Conservation (phyloP, 2,329 filamentous ascomycete species). For the Didymella exigua region DNA sequence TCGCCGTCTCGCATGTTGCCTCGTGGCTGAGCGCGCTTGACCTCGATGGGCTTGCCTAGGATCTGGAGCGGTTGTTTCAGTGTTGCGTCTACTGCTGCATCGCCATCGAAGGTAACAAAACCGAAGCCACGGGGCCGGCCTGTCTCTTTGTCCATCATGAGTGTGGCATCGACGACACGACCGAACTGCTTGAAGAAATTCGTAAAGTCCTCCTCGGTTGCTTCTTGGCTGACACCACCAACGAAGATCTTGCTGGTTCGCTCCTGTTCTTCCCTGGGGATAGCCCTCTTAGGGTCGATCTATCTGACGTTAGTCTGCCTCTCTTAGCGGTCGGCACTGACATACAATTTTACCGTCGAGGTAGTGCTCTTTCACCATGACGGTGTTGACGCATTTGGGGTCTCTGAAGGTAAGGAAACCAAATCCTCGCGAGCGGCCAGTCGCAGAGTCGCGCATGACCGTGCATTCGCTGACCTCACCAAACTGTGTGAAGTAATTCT, state of each 20-base stretch:
- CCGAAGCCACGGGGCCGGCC: slow-evolving; percentile 95
- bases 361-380: slow-evolving; percentile 99
- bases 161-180: slow-evolving; percentile 91
- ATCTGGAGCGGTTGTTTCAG: slow-evolving; percentile 86
- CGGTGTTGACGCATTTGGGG: slow-evolving; percentile 95
- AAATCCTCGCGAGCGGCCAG: slow-evolving; percentile 91
- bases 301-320: slow-evolving; percentile 49
- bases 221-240: slow-evolving; percentile 95
- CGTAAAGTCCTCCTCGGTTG: slow-evolving; percentile 93
- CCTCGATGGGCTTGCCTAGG: slow-evolving; percentile 93
- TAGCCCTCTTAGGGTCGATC: slow-evolving; percentile 98
- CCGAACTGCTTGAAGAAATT: slow-evolving; percentile 97
- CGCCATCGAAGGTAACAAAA: slow-evolving; percentile 97
- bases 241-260: slow-evolving; percentile 99
- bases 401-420: slow-evolving; percentile 98
- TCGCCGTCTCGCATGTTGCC: slow-evolving; percentile 94
- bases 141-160: slow-evolving; percentile 99
- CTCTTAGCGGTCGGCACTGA: slow-evolving; percentile 28
- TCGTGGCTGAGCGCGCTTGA: slow-evolving; percentile 95
- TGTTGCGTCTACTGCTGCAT: slow-evolving; percentile 91
- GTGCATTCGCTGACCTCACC: slow-evolving; percentile 97
- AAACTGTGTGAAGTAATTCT: slow-evolving; percentile 97
- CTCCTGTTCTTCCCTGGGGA: slow-evolving; percentile 96
- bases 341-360: slow-evolving; percentile 97
- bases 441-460: slow-evolving; percentile 97